phyloP scores from a whole-genome alignment of 148 eudicot species.

The Beta vulgaris region DNA sequence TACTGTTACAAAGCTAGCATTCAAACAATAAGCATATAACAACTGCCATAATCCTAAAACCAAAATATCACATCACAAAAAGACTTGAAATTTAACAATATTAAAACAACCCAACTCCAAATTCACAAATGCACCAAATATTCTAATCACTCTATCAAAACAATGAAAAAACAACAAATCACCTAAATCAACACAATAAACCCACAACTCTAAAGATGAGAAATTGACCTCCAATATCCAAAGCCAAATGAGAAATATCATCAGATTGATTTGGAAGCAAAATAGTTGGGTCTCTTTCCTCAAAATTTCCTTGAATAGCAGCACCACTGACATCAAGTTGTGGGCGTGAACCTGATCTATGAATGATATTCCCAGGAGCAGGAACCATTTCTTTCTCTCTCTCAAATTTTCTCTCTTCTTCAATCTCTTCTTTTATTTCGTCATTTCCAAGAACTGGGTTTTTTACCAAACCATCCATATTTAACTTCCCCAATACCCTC shows the following conservation, averaged over 20 bases:
- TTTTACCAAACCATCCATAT: conserved; percentile 19
- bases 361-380: conserved; percentile 55
- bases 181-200: no score
- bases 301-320: conserved; percentile 91
- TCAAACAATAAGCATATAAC: not conserved
- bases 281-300: conserved; percentile 86
- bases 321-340: conserved; percentile 90
- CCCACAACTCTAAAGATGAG: not conserved
- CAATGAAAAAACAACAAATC: conserved; percentile 1
- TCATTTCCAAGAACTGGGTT: conserved; percentile 34
- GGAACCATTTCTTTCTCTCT: conserved; percentile 47
- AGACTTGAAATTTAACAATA: not conserved
- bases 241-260: conserved; percentile 92
- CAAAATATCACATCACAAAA: not conserved
- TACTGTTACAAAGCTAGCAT: not conserved
- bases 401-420: conserved; percentile 20
- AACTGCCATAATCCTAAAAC: not conserved
- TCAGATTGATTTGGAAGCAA: conserved; percentile 97
- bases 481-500: conserved; percentile 11
- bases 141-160: not conserved
- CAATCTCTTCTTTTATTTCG: conserved; percentile 34
- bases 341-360: conserved; percentile 74
- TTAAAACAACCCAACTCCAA: not conserved
- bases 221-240: conserved; percentile 89
- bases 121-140: not conserved